Percentiles rank a stretch among this genome's conserved stretches.
Conservation (phyloP, 257 asterid genomes). For the Rehmannia glutinosa region DNA sequence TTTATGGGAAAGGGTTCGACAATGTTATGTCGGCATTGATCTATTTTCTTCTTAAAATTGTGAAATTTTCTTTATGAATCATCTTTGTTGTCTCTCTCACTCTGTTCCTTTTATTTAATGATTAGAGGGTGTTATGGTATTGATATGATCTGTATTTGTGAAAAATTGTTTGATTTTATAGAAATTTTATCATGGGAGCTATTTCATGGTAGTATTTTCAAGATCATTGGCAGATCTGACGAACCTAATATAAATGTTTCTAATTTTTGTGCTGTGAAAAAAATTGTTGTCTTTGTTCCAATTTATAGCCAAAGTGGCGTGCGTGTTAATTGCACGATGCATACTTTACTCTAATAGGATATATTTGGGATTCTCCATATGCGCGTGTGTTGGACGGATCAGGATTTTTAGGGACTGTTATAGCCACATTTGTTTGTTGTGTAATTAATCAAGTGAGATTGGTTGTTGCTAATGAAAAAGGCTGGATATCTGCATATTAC, state of each 20-base stretch:
- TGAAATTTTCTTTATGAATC: background rate
- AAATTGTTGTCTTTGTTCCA: background rate
- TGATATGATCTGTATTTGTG: constrained; percentile 8
- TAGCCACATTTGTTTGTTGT: background rate
- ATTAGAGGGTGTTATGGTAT: background rate
- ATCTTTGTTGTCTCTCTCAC: background rate
- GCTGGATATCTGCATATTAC: background rate
- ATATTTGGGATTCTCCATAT: background rate
- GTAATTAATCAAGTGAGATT: constrained; percentile 4
- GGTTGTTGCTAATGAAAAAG: background rate
- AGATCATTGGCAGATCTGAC: constrained; percentile 25
- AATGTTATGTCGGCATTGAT: constrained; percentile 17
- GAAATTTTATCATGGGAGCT: background rate
- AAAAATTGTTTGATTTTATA: background rate
- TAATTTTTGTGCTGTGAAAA: background rate
- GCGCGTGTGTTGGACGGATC: background rate
- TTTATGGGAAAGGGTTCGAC: background rate
- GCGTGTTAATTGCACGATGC: constrained; percentile 2
- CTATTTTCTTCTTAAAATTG: background rate
- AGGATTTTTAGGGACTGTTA: background rate
- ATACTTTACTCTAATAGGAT: background rate
- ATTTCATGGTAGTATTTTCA: background rate
- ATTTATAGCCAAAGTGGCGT: background rate
- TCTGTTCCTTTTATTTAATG: too few relatives aligned
- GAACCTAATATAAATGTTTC: background rate